These are phyloP conservation scores for Tuber calosporum DNA, from an alignment of 495 filamentous ascomycete species.

Conservation along the genomic window DNA sequence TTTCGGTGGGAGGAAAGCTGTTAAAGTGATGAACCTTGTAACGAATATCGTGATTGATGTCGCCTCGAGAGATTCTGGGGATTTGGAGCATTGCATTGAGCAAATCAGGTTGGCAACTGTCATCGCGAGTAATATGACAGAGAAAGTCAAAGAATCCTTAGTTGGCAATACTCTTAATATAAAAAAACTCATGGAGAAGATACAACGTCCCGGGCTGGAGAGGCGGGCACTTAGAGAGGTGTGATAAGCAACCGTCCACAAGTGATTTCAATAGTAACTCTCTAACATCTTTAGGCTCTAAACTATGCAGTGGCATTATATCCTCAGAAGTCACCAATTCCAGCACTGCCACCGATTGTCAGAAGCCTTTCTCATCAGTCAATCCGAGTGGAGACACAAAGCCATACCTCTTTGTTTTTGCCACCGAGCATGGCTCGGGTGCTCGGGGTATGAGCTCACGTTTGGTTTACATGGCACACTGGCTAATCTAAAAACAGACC, in stretches of 20 bases:
- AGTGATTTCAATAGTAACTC: constrained; percentile 1
- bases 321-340: constrained; percentile 25
- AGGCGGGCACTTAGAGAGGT: constrained; percentile 28
- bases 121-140: constrained; percentile 26
- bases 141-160: constrained; percentile 26
- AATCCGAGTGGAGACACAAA: constrained; percentile 9
- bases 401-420: constrained; percentile 19
- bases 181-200: constrained; percentile 33
- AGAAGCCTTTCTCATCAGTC: constrained; percentile 16
- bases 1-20: constrained; percentile 38
- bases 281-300: constrained; percentile 24
- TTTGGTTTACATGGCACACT: not conserved
- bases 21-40: constrained; percentile 30
- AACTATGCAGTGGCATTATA: constrained; percentile 18
- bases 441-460: constrained; percentile 16
- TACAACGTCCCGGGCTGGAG: constrained; percentile 21
- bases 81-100: constrained; percentile 26
- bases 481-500: constrained; percentile 18
- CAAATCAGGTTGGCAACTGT: constrained; percentile 33
- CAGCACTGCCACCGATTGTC: constrained; percentile 17
- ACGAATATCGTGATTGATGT: constrained; percentile 38
- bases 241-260: not conserved
- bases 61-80: constrained; percentile 32
- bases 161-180: constrained; percentile 17
- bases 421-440: constrained; percentile 19